Conservation (phyloP, 441 rosid species). For the Brassica hybrid region DNA sequence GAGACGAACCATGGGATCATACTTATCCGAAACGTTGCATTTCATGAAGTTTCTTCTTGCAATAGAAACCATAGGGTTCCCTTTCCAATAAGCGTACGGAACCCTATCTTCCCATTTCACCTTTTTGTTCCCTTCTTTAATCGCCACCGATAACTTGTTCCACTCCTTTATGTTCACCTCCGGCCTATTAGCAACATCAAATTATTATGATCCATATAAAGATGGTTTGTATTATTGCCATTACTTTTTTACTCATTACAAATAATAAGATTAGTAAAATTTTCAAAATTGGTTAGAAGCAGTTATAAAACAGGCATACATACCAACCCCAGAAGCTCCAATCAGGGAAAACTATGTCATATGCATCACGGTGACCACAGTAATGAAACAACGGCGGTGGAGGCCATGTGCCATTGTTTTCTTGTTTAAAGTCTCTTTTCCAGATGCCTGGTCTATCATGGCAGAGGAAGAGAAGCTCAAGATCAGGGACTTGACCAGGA, state of each 20-base stretch:
- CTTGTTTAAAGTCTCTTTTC: conserved; percentile 30
- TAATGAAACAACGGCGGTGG: conserved; percentile 65
- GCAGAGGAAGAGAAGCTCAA: conserved; percentile 62
- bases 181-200: conserved; percentile 40
- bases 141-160: conserved; percentile 44
- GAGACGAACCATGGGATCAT: conserved; percentile 53
- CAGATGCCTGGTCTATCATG: conserved; percentile 50
- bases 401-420: conserved; percentile 38
- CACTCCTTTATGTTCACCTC: conserved; percentile 63
- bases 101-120: conserved; percentile 57
- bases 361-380: conserved; percentile 46
- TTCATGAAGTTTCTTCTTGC: background rate
- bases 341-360: conserved; percentile 65
- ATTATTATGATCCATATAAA: background rate
- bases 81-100: conserved; percentile 71
- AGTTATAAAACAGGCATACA: background rate
- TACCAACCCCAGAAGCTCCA: conserved; percentile 82
- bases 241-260: background rate
- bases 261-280: too few relatives aligned
- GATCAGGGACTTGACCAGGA: conserved; percentile 64
- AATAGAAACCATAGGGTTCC: conserved; percentile 47
- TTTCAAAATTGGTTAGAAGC: background rate
- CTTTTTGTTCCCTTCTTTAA: conserved; percentile 52
- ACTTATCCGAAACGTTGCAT: conserved; percentile 50
- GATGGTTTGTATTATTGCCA: background rate